phyloP scores from a whole-genome alignment of 371 early-diverging fungal species.

The Funneliformis caledonium region DNA sequence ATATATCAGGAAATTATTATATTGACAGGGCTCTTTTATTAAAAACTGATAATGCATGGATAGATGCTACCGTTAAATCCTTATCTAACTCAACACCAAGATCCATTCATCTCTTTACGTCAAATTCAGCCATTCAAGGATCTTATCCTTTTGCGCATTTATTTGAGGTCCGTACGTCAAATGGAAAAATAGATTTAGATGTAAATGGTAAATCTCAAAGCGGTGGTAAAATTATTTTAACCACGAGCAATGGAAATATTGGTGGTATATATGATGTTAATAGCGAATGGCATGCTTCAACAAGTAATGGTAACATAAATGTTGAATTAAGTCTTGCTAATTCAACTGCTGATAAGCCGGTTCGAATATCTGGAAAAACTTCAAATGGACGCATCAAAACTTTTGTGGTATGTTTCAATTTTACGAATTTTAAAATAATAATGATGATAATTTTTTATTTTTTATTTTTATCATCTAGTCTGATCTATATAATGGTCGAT shows the following conservation, averaged over 20 bases:
- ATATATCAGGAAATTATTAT: background rate
- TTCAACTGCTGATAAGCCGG: background rate
- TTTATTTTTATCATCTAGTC: background rate
- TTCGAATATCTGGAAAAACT: conserved; percentile 9
- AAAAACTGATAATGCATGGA: background rate
- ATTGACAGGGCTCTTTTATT: background rate
- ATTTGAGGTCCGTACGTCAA: conserved; percentile 6
- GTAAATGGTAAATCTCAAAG: background rate
- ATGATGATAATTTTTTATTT: background rate
- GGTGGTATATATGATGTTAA: background rate
- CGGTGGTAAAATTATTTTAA: background rate
- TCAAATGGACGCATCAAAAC: background rate
- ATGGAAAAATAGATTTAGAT: background rate
- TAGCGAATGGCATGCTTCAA: conserved; percentile 13
- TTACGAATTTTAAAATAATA: background rate
- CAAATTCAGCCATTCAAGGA: background rate
- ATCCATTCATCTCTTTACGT: background rate
- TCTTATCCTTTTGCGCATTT: background rate
- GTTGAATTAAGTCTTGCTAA: background rate
- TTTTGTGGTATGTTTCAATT: background rate
- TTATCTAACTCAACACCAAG: background rate
- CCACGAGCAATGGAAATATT: conserved; percentile 15
- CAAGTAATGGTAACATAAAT: background rate
- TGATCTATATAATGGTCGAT: conserved; percentile 18
- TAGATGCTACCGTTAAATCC: background rate